phyloP scores from a whole-genome alignment of 768 basidiomycete genomes.

The Cantharellus anzutake region DNA sequence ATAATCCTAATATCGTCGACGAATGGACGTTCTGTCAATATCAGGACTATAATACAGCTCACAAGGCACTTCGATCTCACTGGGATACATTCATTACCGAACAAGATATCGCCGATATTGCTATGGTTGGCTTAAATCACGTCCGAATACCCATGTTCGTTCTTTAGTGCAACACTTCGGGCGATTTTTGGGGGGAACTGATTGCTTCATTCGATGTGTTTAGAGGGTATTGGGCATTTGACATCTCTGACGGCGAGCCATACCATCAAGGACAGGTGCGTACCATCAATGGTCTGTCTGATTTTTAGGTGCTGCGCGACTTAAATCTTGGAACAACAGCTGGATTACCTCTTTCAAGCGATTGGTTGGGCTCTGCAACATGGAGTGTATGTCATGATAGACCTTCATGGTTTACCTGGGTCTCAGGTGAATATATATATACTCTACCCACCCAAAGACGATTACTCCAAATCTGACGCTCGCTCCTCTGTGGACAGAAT shows the following conservation, averaged over 20 bases:
- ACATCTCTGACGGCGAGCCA: slow-evolving; percentile 58
- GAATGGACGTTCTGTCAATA: not conserved
- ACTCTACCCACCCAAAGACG: not conserved
- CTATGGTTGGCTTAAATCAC: not conserved
- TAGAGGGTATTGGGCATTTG: slow-evolving; percentile 81
- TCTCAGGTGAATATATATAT: slow-evolving; percentile 21
- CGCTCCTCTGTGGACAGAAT: slow-evolving; percentile 14
- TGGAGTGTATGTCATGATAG: slow-evolving; percentile 50
- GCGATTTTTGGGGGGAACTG: not conserved
- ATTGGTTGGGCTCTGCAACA: slow-evolving; percentile 41
- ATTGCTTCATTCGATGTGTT: slow-evolving; percentile 8
- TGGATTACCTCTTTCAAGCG: slow-evolving; percentile 13
- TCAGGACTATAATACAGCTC: not conserved
- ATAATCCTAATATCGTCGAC: slow-evolving; percentile 10
- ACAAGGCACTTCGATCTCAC: slow-evolving; percentile 19
- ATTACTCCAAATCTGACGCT: too few relatives aligned
- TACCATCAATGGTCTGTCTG: not conserved
- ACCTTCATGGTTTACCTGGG: slow-evolving; percentile 70
- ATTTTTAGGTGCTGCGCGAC: slow-evolving; percentile 11
- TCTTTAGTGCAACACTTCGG: not conserved
- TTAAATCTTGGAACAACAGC: not conserved
- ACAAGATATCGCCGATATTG: slow-evolving; percentile 33
- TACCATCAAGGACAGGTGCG: slow-evolving; percentile 21
- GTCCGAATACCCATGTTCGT: not conserved
- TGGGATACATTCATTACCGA: slow-evolving; percentile 62